Base-by-base conservation (phyloP, 1,284 basidiomycete genomes). In the Mycosarcoma mackinlayi region DNA sequence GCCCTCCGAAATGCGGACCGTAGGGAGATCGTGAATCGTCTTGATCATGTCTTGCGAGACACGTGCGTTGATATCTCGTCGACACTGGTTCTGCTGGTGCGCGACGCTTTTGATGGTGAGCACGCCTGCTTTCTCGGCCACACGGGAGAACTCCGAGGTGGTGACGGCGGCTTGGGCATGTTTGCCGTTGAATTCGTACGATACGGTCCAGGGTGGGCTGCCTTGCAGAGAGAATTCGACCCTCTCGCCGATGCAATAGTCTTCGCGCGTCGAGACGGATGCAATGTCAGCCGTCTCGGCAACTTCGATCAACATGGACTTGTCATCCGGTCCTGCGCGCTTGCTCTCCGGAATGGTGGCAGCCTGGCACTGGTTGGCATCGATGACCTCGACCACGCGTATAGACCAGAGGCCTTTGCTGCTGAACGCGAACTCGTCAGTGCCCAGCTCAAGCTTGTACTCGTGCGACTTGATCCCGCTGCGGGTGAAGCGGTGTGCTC, bases 201-300 rank as follows among this genome's bases (percentile, higher is more conserved):
- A 89, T 56, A 98, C 89, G 6, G 89, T 90, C 94, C 95, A 98
- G 2, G 95, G 94, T n/a, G 94, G 89, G 42, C 89, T 92, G 49
- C 95, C 95, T 84, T 97, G 93, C 18, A 98, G 86, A 78, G 94
- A 89, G 86, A 95, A 98, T 71, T 93, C 92, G 10, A 92, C 87
- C 45, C 88, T 87, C 75, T 98, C 94, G 24, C 94, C 95, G 9
- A 93, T 91, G 83, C 95, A 98, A 73, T 91, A 90, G 82, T 98
- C 90, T 67, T 86, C 86, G 47, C 89, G 87, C 40, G 89, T 85
- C 69, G 91, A 90, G 67, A 93, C 88, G 0, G 94, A 89, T 31
- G 93, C 87, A 61, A 98, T 94, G 9, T 92, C 89, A 8, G 95
- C 95, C 2, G 92, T 93, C 84, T 98, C 95, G 6, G 93, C 92